Percentiles rank a stretch among this genome's conserved stretches.
Evolutionary conservation across 2,329 filamentous ascomycete species (phyloP).

Genomic region (Teratosphaeriaceae sp.): DNA sequence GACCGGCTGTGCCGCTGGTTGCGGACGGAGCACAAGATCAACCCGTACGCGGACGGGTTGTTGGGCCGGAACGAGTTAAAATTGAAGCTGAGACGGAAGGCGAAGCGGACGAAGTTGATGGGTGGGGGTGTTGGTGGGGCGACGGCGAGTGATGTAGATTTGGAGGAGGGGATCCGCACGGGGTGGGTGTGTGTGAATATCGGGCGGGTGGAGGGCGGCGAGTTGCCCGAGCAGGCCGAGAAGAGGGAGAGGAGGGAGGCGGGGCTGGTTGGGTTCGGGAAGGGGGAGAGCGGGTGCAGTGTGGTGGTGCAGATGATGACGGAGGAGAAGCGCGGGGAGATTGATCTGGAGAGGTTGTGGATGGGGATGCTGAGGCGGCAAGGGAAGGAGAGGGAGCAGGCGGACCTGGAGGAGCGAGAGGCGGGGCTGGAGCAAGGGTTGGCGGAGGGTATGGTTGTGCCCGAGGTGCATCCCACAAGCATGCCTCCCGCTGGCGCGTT

Average conservation of each 20-base stretch:
- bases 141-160: conserved; percentile 51
- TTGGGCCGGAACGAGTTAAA: conserved; percentile 88
- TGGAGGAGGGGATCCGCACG: conserved; percentile 82
- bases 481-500: not conserved
- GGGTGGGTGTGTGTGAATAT: conserved; percentile 96
- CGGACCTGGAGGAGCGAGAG: conserved; percentile 2
- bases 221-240: conserved; percentile 46
- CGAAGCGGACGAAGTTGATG: conserved; percentile 73
- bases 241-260: conserved; percentile 35
- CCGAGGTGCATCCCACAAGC: not conserved
- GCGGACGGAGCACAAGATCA: conserved; percentile 61
- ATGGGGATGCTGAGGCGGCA: conserved; percentile 22
- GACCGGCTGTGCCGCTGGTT: conserved; percentile 87
- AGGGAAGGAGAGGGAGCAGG: conserved; percentile 18
- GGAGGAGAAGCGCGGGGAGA: conserved; percentile 60
- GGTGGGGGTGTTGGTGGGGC: conserved; percentile 57
- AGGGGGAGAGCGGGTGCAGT: conserved; percentile 48
- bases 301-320: conserved; percentile 68
- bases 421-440: not conserved
- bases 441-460: conserved; percentile 1
- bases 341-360: conserved; percentile 62
- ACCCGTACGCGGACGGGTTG: conserved; percentile 76
- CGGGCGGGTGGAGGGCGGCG: conserved; percentile 63
- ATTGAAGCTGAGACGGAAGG: conserved; percentile 72
- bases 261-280: conserved; percentile 72